Evolutionary conservation across 768 basidiomycete genomes (phyloP), one percentile per base, ranked within the genome.

Genomic region (Lentinula sp.): DNA sequence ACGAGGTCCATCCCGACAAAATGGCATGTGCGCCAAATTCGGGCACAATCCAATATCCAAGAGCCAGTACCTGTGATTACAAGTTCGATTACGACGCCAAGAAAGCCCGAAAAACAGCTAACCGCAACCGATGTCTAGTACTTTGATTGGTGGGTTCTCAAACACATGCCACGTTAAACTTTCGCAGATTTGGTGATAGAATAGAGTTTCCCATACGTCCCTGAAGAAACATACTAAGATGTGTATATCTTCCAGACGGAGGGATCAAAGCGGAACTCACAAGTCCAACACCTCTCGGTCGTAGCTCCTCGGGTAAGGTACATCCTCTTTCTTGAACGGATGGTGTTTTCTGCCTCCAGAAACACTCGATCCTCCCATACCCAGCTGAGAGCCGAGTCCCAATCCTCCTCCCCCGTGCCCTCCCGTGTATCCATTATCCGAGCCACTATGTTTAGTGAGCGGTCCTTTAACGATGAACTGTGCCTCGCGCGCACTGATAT

Each of bases 71-170:
- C 87, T 87, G 65, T 36, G 35, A 33, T 35, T 5, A 36, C 51
- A 6, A 48, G 36, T 1, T 55, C 13, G 9, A 61, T 43, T 35
- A 45, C 16, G 18, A 32, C 18, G 1, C 18, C 5, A 33, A 28
- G 33, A 18, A 35, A 36, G 28, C 33, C 10, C 23, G 32, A 42
- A 54, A 16, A 51, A 48, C 28, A 8, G 74, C 82, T 68, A 64
- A 86, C 87, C 89, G 66, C 88, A 90, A 9, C 88, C 90, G 49
- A 91, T 73, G 65, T 91, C 90, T 33, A 91, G 75, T 85, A 87
- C 86, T 79, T 79, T 82, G 2, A 74, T 73, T 3, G 88, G 87
- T 6, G 83, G 81, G 18, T 71, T 77, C 28, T 81, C 76, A 64
- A 89, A 88, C 53, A 80, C 76, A 71, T 90, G 86, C 78, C 81